A percentile compares a stretch with the other conserved stretches of the same genome.
Conservation (phyloP, 495 filamentous ascomycete genomes). For the Bacidia rubella region DNA sequence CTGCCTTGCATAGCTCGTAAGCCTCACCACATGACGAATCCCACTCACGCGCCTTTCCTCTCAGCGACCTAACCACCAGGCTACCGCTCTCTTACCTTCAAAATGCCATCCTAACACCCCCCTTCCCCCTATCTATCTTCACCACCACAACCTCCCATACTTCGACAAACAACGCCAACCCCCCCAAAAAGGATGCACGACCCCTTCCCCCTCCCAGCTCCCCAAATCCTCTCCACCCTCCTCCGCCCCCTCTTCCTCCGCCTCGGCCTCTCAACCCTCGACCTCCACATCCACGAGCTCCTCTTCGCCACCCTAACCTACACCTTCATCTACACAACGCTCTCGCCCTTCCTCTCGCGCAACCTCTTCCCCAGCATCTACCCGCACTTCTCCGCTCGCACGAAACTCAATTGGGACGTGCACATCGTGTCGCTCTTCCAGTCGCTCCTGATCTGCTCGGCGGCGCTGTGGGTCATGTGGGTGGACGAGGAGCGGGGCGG, state of each 20-base stretch:
- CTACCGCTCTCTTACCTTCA: background rate
- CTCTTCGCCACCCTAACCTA: slow-evolving; percentile 61
- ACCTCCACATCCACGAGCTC: slow-evolving; percentile 83
- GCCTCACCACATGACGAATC: background rate
- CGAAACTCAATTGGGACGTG: slow-evolving; percentile 86
- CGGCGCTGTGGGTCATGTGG: slow-evolving; percentile 76
- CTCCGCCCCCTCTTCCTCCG: slow-evolving; percentile 32
- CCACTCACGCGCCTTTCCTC: background rate
- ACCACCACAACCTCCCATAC: background rate
- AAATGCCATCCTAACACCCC: background rate
- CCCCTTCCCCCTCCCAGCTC: slow-evolving; percentile 30
- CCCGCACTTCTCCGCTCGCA: slow-evolving; percentile 47
- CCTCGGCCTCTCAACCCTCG: slow-evolving; percentile 53
- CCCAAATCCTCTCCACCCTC: slow-evolving; percentile 29
- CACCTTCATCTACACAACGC: slow-evolving; percentile 53
- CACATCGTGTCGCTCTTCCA: slow-evolving; percentile 92
- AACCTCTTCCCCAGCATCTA: slow-evolving; percentile 61
- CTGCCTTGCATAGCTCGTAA: background rate
- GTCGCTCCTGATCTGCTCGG: slow-evolving; percentile 57
- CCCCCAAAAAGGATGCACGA: slow-evolving; percentile 31
- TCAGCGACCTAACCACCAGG: background rate
- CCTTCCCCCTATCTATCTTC: background rate
- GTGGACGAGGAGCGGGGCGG: slow-evolving; percentile 57
- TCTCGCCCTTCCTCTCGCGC: slow-evolving; percentile 64
- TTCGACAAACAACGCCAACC: background rate